Evolutionary conservation across 371 early-diverging fungal genomes (phyloP).

Genomic region (Mortierella sp.): DNA sequence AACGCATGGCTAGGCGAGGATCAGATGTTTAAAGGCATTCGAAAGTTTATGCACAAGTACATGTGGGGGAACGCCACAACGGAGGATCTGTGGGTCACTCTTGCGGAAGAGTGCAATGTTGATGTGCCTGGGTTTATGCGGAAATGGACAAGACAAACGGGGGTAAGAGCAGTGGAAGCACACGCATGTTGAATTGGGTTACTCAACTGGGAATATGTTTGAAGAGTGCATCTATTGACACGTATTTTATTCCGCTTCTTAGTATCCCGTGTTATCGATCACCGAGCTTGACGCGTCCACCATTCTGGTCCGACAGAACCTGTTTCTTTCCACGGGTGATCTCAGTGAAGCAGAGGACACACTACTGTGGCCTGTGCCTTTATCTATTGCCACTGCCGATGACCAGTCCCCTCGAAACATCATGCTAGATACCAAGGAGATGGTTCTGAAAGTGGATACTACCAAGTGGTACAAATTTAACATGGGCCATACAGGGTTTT

Average conservation of each 20-base stretch:
- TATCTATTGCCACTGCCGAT: slow-evolving; percentile 53
- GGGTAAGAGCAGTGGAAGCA: slow-evolving; percentile 45
- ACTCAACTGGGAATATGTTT: neutral
- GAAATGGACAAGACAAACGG: slow-evolving; percentile 89
- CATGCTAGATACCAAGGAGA: slow-evolving; percentile 48
- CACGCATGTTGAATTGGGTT: neutral
- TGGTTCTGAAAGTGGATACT: slow-evolving; percentile 46
- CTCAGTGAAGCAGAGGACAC: slow-evolving; percentile 72
- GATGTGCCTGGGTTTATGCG: slow-evolving; percentile 85
- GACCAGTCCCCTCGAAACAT: slow-evolving; percentile 41
- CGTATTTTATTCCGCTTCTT: neutral
- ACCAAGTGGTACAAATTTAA: slow-evolving; percentile 73
- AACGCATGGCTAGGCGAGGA: slow-evolving; percentile 81
- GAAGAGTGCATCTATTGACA: neutral
- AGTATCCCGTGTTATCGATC: slow-evolving; percentile 81
- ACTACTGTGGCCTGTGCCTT: slow-evolving; percentile 81
- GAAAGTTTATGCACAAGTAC: slow-evolving; percentile 82
- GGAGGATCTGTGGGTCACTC: slow-evolving; percentile 85
- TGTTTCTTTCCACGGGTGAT: slow-evolving; percentile 83
- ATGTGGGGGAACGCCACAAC: slow-evolving; percentile 88
- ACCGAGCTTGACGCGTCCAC: slow-evolving; percentile 56
- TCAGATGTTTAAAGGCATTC: slow-evolving; percentile 79
- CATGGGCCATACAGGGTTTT: slow-evolving; percentile 71
- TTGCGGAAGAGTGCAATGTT: slow-evolving; percentile 74
- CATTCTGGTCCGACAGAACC: slow-evolving; percentile 69